phyloP scores from a whole-genome alignment of 345 rosid genomes.

The Cochlearia excelsa region DNA sequence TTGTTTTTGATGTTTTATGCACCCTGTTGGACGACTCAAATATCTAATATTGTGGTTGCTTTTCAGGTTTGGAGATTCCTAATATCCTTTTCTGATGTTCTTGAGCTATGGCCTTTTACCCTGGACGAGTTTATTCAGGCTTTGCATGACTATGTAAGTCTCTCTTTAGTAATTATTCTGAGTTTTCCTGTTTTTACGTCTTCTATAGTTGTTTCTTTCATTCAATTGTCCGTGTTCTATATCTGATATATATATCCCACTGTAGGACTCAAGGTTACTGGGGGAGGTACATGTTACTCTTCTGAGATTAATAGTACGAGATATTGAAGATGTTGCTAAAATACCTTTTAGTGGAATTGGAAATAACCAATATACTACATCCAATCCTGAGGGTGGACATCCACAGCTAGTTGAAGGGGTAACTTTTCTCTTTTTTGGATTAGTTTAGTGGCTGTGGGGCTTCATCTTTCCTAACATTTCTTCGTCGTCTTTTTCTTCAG shows the following conservation, averaged over 20 bases:
- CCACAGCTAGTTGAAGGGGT: slow-evolving; percentile 97
- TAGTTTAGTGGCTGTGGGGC: slow-evolving; percentile 9
- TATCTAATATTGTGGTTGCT: slow-evolving; percentile 25
- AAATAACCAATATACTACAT: slow-evolving; percentile 63
- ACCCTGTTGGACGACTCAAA: slow-evolving; percentile 4
- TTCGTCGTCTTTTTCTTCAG: slow-evolving; percentile 39
- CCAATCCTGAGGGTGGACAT: slow-evolving; percentile 99
- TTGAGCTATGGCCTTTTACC: slow-evolving; percentile 98
- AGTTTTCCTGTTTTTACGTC: slow-evolving; percentile 6
- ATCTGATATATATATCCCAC: slow-evolving; percentile 31
- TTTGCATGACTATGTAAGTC: slow-evolving; percentile 90
- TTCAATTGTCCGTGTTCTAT: slow-evolving; percentile 22
- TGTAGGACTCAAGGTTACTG: slow-evolving; percentile 92
- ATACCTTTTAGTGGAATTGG: slow-evolving; percentile 84
- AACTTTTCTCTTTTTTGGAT: slow-evolving; percentile 29
- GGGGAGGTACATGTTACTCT: slow-evolving; percentile 90
- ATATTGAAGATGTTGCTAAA: slow-evolving; percentile 92
- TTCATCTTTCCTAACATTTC: slow-evolving; percentile 10
- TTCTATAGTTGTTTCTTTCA: slow-evolving; percentile 9
- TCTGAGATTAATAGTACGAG: slow-evolving; percentile 72
- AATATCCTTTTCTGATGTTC: slow-evolving; percentile 82
- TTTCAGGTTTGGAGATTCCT: slow-evolving; percentile 96
- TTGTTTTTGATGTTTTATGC: slow-evolving; percentile 6
- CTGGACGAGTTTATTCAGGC: slow-evolving; percentile 96
- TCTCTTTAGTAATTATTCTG: slow-evolving; percentile 10